Conservation (phyloP, 768 basidiomycete genomes). For the Amyloporia xantha region DNA sequence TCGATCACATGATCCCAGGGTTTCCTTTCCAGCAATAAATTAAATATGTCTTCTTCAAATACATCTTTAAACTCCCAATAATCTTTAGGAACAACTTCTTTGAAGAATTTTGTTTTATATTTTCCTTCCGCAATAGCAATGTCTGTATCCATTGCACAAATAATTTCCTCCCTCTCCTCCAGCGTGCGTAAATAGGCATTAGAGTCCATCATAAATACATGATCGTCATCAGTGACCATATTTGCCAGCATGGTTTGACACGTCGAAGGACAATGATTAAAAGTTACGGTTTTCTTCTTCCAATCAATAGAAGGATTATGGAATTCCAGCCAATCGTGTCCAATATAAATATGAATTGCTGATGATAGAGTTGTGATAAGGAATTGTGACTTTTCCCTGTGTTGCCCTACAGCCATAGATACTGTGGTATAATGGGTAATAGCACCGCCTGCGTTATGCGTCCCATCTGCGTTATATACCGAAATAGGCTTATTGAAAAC, state of each 20-base stretch:
- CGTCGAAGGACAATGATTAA: constrained; percentile 4
- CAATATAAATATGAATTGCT: constrained; percentile 11
- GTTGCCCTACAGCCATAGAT: constrained; percentile 4
- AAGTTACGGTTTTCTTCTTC: constrained; percentile 6
- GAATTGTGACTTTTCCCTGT: constrained; percentile 6
- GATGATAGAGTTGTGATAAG: constrained; percentile 6
- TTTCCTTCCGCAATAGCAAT: constrained; percentile 7
- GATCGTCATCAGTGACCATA: background rate
- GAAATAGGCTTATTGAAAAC: constrained; percentile 4
- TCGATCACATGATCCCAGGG: constrained; percentile 16
- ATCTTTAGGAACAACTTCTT: constrained; percentile 7
- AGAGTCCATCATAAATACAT: constrained; percentile 3
- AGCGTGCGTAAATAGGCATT: background rate
- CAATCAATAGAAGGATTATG: constrained; percentile 18
- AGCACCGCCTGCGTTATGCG: constrained; percentile 3
- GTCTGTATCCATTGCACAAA: constrained; percentile 5
- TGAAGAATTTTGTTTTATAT: background rate
- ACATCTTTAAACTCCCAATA: constrained; percentile 5
- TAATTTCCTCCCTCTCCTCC: background rate
- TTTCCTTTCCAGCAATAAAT: constrained; percentile 7
- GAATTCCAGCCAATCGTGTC: constrained; percentile 13
- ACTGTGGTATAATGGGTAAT: constrained; percentile 9
- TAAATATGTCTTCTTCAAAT: constrained; percentile 1
- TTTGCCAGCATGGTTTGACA: constrained; percentile 1
- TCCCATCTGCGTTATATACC: constrained; percentile 14